phyloP scores from a whole-genome alignment of 805 yeast species.

The Ogataea trehalophila region DNA sequence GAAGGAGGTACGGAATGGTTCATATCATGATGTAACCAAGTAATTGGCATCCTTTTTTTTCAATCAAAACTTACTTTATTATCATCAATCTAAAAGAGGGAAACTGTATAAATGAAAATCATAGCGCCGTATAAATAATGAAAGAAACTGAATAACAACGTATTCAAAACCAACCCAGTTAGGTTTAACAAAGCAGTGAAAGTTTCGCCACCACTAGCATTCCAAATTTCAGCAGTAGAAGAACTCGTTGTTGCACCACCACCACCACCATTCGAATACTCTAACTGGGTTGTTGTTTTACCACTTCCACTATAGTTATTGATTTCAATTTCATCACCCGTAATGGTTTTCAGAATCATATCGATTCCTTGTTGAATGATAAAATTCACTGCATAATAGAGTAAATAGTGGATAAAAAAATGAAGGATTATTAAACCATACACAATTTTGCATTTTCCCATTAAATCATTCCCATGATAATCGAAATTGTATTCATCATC shows the following conservation, averaged over 20 bases:
- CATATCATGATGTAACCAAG: too few species aligned
- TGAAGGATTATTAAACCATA: slow-evolving; percentile 14
- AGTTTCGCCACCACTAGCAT: slow-evolving; percentile 14
- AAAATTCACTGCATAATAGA: slow-evolving; percentile 17
- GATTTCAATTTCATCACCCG: slow-evolving; percentile 13
- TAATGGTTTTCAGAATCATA: slow-evolving; percentile 9
- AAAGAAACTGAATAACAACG: slow-evolving; percentile 17
- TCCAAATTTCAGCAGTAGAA: slow-evolving; percentile 7
- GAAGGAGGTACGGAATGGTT: too few species aligned
- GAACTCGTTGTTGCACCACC: slow-evolving; percentile 5
- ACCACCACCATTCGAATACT: too few species aligned
- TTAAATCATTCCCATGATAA: slow-evolving; percentile 6
- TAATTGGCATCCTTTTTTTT: too few species aligned
- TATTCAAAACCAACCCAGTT: slow-evolving; percentile 16
- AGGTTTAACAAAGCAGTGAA: slow-evolving; percentile 14
- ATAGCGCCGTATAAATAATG: slow-evolving; percentile 17
- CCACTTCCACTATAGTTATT: slow-evolving; percentile 10
- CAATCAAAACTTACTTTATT: neutral
- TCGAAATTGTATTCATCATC: neutral
- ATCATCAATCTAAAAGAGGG: neutral
- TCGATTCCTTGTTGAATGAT: slow-evolving; percentile 17
- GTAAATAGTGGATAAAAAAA: slow-evolving; percentile 17
- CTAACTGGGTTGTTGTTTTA: neutral
- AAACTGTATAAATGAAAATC: slow-evolving; percentile 13
- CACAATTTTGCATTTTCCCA: slow-evolving; percentile 15